Base-by-base conservation (phyloP, 257 asterid species). In the Voacanga thouarsii region DNA sequence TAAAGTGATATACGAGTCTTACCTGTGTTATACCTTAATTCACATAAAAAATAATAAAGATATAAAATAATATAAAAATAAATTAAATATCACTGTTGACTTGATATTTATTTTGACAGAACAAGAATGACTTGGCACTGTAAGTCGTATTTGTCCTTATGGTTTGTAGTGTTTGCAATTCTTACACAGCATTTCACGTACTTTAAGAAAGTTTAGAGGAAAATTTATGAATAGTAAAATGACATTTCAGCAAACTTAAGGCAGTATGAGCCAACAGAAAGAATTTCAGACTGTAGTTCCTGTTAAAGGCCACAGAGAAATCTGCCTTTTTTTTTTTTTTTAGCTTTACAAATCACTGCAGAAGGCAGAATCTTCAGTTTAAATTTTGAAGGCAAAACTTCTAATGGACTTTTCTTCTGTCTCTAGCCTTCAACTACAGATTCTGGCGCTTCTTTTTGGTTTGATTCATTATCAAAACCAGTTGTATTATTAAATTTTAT, bases 231-330 rank as follows among this genome's bases (percentile, higher is more conserved):
- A 65, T 21, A 39, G 28, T 71, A 77, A 44, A 81, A 71, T 64
- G 83, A 82, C 85, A 81, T 21, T 68, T 82, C 85, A 69, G 41
- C 37, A 81, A 66, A 43, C 72, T 7, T 51, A 41, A 19, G 57
- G 23, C 66, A 24, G 76, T 45, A 7, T 56, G 9, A 59, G 15
- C 23, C 50, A 33, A 78, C 74, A 67, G 50, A 78, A 44, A 44
- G 85, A 78, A 78, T 82, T 73, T 73, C 78, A 70, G 78, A 60
- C 64, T 67, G 75, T 18, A n/a, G 6, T 75, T 78, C 30, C 85
- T 69, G 71, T 12, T 64, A 75, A 69, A 79, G 77, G 77, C 44
- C 76, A 39, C 23, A 26, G 39, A 33, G 37, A 33, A 33, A 66
- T 74, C 63, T 82, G 82, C 76, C 47, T 44, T 44, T 82, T 66